Percentiles rank a stretch among this genome's conserved stretches.
Conservation (phyloP, 805 yeast genomes). For the Crinitomyces ghanaensis region DNA sequence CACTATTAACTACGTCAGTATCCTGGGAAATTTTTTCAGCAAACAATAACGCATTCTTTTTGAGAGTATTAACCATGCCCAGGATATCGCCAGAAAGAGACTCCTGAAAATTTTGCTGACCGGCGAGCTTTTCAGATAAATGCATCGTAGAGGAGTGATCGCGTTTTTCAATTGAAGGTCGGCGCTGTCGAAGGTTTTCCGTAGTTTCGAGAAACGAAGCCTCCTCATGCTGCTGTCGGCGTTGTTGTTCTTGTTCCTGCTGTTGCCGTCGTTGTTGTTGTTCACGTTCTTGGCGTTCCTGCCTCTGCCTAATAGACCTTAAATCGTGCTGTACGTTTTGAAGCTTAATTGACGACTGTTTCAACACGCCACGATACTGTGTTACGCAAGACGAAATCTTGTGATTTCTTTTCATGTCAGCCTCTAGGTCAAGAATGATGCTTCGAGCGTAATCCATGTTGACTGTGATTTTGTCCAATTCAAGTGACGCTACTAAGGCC, state of each 20-base stretch:
- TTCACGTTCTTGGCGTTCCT: too few relatives aligned
- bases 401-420: not conserved
- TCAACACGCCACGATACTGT: too few relatives aligned
- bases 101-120: conserved; percentile 30
- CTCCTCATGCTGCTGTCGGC: not conserved
- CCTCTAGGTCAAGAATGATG: conserved; percentile 13
- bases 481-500: conserved; percentile 12
- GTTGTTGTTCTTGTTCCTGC: conserved; percentile 3
- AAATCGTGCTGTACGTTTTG: too few relatives aligned
- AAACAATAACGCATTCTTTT: conserved; percentile 36
- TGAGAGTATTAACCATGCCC: conserved; percentile 37
- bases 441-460: conserved; percentile 16
- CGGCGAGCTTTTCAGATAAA: conserved; percentile 17
- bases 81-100: conserved; percentile 38
- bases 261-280: too few relatives aligned
- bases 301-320: too few relatives aligned
- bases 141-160: not conserved
- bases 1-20: conserved; percentile 22
- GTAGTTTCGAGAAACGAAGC: not conserved
- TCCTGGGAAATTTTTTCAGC: conserved; percentile 29
- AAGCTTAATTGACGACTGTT: too few relatives aligned
- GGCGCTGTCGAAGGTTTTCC: conserved; percentile 1
- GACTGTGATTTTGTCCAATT: conserved; percentile 10
- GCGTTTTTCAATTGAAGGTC: conserved; percentile 4
- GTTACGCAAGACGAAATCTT: too few relatives aligned